These are phyloP conservation scores for Bacidia rubella DNA, from an alignment of 495 filamentous ascomycete species.

Conservation along the genomic window DNA sequence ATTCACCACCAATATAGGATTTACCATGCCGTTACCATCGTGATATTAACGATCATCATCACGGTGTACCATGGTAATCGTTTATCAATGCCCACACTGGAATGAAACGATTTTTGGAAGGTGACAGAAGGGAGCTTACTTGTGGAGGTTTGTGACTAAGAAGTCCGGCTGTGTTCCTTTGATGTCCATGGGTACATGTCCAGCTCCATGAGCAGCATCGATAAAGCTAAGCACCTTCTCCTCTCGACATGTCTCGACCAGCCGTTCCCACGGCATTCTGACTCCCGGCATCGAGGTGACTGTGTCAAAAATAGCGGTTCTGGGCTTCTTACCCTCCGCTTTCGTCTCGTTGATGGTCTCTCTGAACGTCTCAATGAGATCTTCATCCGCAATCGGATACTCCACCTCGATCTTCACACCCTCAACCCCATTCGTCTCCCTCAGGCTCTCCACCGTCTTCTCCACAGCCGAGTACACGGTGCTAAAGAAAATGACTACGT, in stretches of 20 bases:
- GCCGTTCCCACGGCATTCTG: conserved; percentile 46
- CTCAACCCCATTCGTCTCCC: conserved; percentile 38
- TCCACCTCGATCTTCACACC: conserved; percentile 29
- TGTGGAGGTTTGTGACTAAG: conserved; percentile 73
- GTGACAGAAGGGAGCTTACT: conserved; percentile 33
- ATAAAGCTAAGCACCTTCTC: conserved; percentile 27
- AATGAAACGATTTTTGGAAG: neutral
- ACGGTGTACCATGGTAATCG: too few relatives aligned
- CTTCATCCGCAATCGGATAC: conserved; percentile 35
- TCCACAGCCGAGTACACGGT: conserved; percentile 68
- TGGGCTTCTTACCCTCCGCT: conserved; percentile 1
- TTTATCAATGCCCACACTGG: too few relatives aligned
- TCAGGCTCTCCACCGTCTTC: conserved; percentile 52
- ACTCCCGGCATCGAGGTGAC: conserved; percentile 51
- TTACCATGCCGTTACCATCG: too few relatives aligned
- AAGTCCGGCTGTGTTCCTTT: conserved; percentile 59
- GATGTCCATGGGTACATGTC: conserved; percentile 53
- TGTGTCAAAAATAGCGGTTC: conserved; percentile 50
- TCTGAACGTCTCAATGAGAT: conserved; percentile 3
- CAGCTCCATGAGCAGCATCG: conserved; percentile 27
- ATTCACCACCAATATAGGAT: too few relatives aligned
- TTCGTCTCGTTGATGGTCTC: neutral
- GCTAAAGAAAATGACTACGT: conserved; percentile 53
- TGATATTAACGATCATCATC: too few relatives aligned
- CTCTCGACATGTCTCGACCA: conserved; percentile 38